Evolutionary conservation across 2,329 filamentous ascomycete genomes (phyloP).

Genomic region (Beauveria australis): DNA sequence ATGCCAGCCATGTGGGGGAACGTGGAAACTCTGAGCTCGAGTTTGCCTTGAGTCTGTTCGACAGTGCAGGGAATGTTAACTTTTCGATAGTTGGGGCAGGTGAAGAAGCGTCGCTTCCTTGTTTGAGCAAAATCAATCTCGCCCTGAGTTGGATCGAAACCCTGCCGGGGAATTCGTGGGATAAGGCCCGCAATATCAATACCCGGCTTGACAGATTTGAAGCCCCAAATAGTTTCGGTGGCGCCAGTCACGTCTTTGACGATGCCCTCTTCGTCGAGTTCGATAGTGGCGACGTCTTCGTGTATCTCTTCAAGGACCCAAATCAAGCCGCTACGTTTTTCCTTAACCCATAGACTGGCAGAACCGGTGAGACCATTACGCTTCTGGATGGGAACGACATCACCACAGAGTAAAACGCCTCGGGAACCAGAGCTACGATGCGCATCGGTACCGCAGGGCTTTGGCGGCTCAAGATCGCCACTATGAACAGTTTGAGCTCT

Average conservation of each 20-base stretch:
- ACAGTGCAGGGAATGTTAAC: conserved; percentile 81
- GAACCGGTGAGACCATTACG: conserved; percentile 86
- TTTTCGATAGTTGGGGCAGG: conserved; percentile 67
- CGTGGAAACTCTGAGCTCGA: conserved; percentile 77
- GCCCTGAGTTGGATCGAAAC: conserved; percentile 59
- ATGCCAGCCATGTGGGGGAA: conserved; percentile 98
- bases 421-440: conserved; percentile 70
- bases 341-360: conserved; percentile 96
- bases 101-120: conserved; percentile 67
- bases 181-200: conserved; percentile 72
- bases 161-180: conserved; percentile 71
- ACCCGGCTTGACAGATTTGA: conserved; percentile 56
- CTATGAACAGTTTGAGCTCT: conserved; percentile 58
- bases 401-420: conserved; percentile 86
- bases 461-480: conserved; percentile 45
- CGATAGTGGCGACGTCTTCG: conserved; percentile 77
- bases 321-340: conserved; percentile 86
- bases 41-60: conserved; percentile 59
- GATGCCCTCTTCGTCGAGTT: conserved; percentile 67
- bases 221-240: conserved; percentile 80
- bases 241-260: conserved; percentile 65
- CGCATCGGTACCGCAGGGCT: conserved; percentile 46
- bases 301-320: conserved; percentile 98
- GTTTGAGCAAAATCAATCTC: conserved; percentile 73
- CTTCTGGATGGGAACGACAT: conserved; percentile 97